A percentile compares a stretch with the other conserved stretches of the same genome.
Conservation (phyloP, 2,329 filamentous ascomycete species). For the Blastomyces gilchristii region DNA sequence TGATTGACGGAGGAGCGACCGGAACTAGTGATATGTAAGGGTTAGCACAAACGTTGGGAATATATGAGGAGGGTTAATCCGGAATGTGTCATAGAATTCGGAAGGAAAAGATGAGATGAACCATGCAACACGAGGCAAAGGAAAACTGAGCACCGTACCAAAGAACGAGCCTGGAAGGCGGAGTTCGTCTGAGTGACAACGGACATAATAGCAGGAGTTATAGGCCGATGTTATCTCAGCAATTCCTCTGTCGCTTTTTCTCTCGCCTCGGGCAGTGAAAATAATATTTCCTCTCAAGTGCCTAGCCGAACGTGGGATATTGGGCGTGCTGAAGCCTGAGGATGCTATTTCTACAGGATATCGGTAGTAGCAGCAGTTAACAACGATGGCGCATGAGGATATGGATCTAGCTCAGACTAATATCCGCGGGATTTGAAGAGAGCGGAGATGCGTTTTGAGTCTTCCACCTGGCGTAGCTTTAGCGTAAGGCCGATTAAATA, state of each 20-base stretch:
- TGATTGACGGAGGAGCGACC: conserved; percentile 77
- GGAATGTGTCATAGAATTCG: background rate
- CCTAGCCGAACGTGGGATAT: background rate
- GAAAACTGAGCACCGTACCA: conserved; percentile 26
- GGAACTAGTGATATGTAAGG: conserved; percentile 53
- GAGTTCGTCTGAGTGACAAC: conserved; percentile 33
- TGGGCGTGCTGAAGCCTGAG: background rate
- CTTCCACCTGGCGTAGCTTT: background rate
- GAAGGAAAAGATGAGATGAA: background rate
- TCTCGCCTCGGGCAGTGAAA: background rate
- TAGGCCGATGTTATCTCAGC: background rate
- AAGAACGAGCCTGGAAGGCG: conserved; percentile 39
- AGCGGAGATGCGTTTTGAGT: background rate
- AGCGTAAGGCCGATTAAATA: background rate
- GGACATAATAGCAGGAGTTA: conserved; percentile 29
- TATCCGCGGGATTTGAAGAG: background rate
- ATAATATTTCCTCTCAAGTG: background rate
- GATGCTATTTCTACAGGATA: conserved; percentile 16
- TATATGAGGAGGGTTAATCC: background rate
- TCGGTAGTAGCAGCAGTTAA: conserved; percentile 19
- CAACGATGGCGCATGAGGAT: conserved; percentile 15
- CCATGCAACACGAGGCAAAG: background rate
- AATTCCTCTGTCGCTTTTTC: background rate
- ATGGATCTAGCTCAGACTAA: background rate
- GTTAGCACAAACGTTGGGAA: conserved; percentile 4